phyloP scores from a whole-genome alignment of 176 grass and related monocot genomes.

The Chloris gayana region DNA sequence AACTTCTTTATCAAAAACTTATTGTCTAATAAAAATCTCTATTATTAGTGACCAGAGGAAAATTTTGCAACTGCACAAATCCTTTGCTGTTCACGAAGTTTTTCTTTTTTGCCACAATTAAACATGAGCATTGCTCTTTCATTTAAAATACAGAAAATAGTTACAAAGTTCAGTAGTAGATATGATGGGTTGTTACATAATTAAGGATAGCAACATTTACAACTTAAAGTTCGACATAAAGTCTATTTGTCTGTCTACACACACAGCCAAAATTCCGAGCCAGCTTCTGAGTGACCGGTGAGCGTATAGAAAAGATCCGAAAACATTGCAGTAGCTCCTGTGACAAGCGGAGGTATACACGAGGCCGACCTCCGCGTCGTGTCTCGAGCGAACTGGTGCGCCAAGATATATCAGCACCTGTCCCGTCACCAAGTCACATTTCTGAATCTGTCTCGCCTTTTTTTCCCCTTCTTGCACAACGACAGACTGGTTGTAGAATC shows the following conservation, averaged over 20 bases:
- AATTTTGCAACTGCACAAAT: no score
- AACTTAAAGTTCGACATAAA: constrained; percentile 8
- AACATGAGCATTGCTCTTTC: no score
- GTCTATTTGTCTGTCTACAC: background rate
- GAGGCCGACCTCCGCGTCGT: background rate
- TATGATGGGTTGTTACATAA: no score
- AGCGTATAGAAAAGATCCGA: background rate
- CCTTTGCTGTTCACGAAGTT: no score
- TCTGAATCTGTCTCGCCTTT: background rate
- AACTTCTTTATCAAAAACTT: no score
- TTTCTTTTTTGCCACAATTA: no score
- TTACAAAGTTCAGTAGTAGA: no score
- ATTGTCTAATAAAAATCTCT: no score
- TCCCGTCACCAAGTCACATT: background rate
- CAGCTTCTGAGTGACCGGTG: background rate
- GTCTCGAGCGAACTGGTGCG: background rate
- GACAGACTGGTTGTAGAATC: background rate
- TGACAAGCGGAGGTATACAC: background rate
- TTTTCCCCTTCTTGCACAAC: background rate
- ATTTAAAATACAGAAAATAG: no score
- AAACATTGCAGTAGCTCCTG: background rate
- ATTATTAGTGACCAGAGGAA: no score
- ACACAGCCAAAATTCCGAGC: background rate
- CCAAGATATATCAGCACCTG: background rate
- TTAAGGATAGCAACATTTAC: no score